Base-by-base conservation (phyloP, 345 rosid species). In the Citrus sp. region DNA sequence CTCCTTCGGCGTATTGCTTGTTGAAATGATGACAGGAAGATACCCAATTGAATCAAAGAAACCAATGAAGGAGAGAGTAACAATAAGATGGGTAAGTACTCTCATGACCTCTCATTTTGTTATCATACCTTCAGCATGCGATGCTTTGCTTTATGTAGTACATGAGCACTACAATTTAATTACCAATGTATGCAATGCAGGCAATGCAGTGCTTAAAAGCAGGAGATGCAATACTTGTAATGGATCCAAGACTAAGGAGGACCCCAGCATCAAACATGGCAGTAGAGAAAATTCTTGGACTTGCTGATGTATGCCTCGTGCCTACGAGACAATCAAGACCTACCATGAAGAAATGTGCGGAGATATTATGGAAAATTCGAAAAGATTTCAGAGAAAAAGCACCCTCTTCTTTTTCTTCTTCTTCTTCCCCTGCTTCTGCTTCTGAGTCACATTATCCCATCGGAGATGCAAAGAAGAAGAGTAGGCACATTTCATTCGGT, bases 1-100 rank as follows among this genome's bases (percentile, higher is more conserved):
- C 87, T 93, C 98, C 55, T 93, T 92, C 30, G 98, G 96, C 18
- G 98, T 93, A 62, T 75, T 93, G 80, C 93, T 93, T 66, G 88
- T 93, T 35, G 98, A 93, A 84, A 63, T 90, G 78, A 69, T 93
- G 77, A 88, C 93, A 0, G 98, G 96, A 80, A 87, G 98, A 84
- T 80, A 84, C 73, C 96, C 98, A 40, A 88, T 93, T 64, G 98
- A 93, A 74, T 62, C 84, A 58, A 87, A 86, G 30, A 90, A 85
- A 83, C 83, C 87, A 19, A 6, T 69, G 21, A 82, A 82, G 38
- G 90, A 93, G 81, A 82, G 87, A 66, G 76, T 90, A 72, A 92
- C 98, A 0, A 78, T 83, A 77, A 90, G 85, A 87, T 92, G 98
- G 98, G 98, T 90, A 80, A 80, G 87, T 71, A 40, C 38, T 62